These are phyloP conservation scores for Rhododendron simsii DNA, from an alignment of 148 eudicot genomes.

Conservation along the genomic window DNA sequence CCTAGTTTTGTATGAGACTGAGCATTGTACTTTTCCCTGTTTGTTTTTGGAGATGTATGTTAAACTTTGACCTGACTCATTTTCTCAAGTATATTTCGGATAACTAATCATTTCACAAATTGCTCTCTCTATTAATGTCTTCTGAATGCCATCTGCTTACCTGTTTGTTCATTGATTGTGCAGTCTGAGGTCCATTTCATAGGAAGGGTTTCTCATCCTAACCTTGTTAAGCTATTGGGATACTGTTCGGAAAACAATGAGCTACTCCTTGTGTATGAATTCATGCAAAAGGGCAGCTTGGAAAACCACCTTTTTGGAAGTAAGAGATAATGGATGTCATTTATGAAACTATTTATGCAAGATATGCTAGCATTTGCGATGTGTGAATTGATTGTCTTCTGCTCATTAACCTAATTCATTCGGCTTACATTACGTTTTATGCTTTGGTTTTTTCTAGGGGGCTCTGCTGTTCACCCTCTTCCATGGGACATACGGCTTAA, in stretches of 20 bases:
- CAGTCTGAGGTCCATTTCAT: slow-evolving; percentile 79
- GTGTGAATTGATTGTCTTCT: neutral
- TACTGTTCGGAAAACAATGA: slow-evolving; percentile 72
- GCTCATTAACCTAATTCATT: neutral
- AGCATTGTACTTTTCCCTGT: neutral
- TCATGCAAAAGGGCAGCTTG: slow-evolving; percentile 76
- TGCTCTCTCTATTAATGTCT: neutral
- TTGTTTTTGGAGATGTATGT: neutral
- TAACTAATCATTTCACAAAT: neutral
- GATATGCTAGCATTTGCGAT: neutral
- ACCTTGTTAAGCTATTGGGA: slow-evolving; percentile 70
- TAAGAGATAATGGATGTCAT: slow-evolving; percentile 24
- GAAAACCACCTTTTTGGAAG: slow-evolving; percentile 85
- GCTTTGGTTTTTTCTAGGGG: slow-evolving; percentile 32
- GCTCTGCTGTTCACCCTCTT: slow-evolving; percentile 68
- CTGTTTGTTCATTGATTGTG: slow-evolving; percentile 14
- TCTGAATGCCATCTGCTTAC: neutral
- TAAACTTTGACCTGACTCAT: neutral
- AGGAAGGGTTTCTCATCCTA: slow-evolving; percentile 81
- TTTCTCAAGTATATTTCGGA: neutral
- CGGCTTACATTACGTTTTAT: neutral
- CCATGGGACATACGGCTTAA: slow-evolving; percentile 76
- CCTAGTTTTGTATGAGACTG: neutral
- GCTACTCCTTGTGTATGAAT: slow-evolving; percentile 71
- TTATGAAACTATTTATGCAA: neutral